Base-by-base conservation (phyloP, 179 eudicot species). In the Heliamphora pulchella region DNA sequence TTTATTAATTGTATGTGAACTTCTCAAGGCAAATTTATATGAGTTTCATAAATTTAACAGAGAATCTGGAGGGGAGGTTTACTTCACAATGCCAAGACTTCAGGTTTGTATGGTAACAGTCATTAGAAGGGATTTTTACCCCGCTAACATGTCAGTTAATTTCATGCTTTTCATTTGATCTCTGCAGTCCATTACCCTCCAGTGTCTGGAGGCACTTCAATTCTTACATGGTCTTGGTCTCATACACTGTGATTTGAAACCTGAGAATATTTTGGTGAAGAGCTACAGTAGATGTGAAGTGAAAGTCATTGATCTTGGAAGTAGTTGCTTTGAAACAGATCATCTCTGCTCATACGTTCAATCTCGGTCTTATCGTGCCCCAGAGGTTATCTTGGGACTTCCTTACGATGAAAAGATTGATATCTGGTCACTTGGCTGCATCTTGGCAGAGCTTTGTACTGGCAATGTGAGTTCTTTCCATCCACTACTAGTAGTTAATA, bases 401-500 rank as follows among this genome's bases (percentile, higher is more conserved):
- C 89, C 98, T 43, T 96, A 96, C 87, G 96, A 91, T 85, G 92
- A 94, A 81, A 96, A 94, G 84, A 96, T 96, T 65, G 99, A 96
- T 83, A 79, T 96, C 64, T 96, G 99, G 99, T 96, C 99, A 44
- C 99, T 96, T 78, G 99, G 99, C 51, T 96, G 99, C 97, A 96
- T 96, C 85, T 87, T 96, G 86, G 97, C 99, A 58, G 99, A 96
- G 87, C 98, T 96, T 74, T 96, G 99, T 85, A 94, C 99, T 5
- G 99, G 99, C 87, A 94, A 91, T 86, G 99, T 96, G 85, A 91
- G 99, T 85, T 83, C 71, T 81, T 69, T 64, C 14, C 50, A 18
- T 39, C 57, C 46, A 43, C 4, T 17, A 10, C 63, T 17, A 31
- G 39, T 31, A 31, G 39, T 31, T 31, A 31, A 31, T 31, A 31